A percentile compares a stretch with the other conserved stretches of the same genome.
phyloP scores from a whole-genome alignment of 2,329 filamentous ascomycete species.

The Aspergillus versicolor region DNA sequence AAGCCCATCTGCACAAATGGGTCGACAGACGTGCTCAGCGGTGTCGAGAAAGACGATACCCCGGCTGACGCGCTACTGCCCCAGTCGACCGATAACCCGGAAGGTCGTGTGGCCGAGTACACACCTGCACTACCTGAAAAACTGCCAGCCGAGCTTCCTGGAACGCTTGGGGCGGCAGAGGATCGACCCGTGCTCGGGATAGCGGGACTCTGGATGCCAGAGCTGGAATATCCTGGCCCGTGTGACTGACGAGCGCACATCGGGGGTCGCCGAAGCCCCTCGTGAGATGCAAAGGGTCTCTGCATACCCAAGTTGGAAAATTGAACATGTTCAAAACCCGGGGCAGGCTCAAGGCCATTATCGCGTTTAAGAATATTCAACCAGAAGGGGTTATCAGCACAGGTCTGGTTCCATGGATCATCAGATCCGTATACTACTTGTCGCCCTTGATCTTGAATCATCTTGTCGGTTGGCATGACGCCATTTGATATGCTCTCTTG shows the following conservation, averaged over 20 bases:
- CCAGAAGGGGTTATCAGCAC: conserved; percentile 49
- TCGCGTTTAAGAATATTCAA: conserved; percentile 46
- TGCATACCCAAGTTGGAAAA: conserved; percentile 42
- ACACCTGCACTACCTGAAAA: conserved; percentile 36
- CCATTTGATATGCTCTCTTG: conserved; percentile 34
- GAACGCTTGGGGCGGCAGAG: conserved; percentile 35
- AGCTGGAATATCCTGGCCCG: conserved; percentile 28
- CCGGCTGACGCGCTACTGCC: conserved; percentile 31
- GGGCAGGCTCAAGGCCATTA: conserved; percentile 35
- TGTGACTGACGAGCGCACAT: conserved; percentile 24
- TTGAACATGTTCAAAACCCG: conserved; percentile 33
- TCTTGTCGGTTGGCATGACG: conserved; percentile 36
- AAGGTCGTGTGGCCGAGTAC: conserved; percentile 23
- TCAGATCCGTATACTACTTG: conserved; percentile 34
- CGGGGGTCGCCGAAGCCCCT: conserved; percentile 34
- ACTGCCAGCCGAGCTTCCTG: conserved; percentile 36
- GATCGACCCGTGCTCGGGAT: conserved; percentile 31
- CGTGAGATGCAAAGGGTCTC: conserved; percentile 42
- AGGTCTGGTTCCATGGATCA: conserved; percentile 45
- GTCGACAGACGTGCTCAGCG: conserved; percentile 29
- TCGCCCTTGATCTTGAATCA: conserved; percentile 38
- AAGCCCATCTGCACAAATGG: conserved; percentile 40
- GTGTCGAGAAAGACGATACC: conserved; percentile 33
- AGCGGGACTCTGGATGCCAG: conserved; percentile 34
- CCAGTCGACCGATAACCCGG: conserved; percentile 34